Base-by-base conservation (phyloP, 805 yeast species). In the Candida stauntonica region DNA sequence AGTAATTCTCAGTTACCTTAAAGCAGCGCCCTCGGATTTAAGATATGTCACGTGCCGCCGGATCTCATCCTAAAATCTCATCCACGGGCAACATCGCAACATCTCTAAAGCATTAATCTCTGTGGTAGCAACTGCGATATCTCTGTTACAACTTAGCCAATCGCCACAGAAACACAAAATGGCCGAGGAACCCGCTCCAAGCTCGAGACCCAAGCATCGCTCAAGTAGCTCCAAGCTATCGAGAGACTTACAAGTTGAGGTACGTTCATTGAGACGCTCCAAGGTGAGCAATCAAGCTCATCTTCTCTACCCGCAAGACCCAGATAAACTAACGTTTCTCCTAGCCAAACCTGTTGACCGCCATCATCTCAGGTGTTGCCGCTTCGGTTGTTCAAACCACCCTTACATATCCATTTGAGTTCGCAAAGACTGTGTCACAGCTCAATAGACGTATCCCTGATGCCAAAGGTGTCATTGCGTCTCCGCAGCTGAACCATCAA, bases 361-460 rank as follows among this genome's bases (percentile, higher is more conserved):
- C 85, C 0, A 63, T 76, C 46, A 64, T 75, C 7, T 72, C 81
- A 2, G 84, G 83, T 19, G 67, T 76, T 16, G 68, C 76, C 1
- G 82, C 89, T 0, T 81, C 84, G 0, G 68, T 79, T 2, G 70
- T 73, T 1, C 76, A 81, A 23, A 76, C 86, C 0, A 72, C 81
- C 0, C 44, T 79, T 18, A 75, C 86, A 0, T 82, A 80, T 50
- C 91, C 93, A 0, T 74, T 83, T 46, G 93, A 83, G 52, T 81
- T 72, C 48, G 58, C 79, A 36, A 83, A 83, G 55, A 79, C 86
- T 0, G 75, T 75, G 15, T 62, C 73, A 20, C 91, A 83, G 51
- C 62, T 83, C 34, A 74, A 72, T 39, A 72, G 77, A 41, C 46
- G 62, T 13, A 54, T 57, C 14, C 60, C 63, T 17, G 62, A 68